phyloP scores from a whole-genome alignment of 345 rosid species.

The Eucalyptus shirleyi region DNA sequence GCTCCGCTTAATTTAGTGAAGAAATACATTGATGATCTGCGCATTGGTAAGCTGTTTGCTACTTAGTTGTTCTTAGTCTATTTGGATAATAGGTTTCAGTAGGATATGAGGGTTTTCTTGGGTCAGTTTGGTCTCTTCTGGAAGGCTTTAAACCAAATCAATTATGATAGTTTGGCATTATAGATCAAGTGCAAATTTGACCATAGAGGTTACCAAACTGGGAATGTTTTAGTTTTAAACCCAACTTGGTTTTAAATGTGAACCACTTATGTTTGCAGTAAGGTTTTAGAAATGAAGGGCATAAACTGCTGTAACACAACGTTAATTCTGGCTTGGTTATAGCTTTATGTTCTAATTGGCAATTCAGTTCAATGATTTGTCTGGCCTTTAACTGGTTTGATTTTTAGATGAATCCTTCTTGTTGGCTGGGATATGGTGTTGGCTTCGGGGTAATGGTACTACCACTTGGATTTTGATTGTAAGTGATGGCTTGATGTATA shows the following conservation, averaged over 20 bases:
- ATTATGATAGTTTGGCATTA: neutral
- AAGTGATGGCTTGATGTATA: neutral
- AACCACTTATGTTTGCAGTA: neutral
- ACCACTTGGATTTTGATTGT: neutral
- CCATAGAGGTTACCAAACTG: neutral
- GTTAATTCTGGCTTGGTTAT: neutral
- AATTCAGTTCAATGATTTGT: neutral
- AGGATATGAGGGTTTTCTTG: neutral
- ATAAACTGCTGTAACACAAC: neutral
- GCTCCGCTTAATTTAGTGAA: slow-evolving; percentile 51
- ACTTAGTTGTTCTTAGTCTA: neutral
- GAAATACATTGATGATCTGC: slow-evolving; percentile 47
- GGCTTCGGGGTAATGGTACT: neutral
- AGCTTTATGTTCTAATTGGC: neutral
- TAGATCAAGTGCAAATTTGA: neutral
- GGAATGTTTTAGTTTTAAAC: neutral
- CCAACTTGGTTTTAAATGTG: neutral
- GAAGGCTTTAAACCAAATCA: neutral
- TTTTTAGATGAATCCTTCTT: neutral
- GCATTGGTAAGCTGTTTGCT: slow-evolving; percentile 33
- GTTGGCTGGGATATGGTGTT: neutral
- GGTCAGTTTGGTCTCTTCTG: neutral
- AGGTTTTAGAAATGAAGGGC: neutral
- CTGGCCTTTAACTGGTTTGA: neutral
- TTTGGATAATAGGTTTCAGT: neutral